Conservation (phyloP, 2,329 filamentous ascomycete genomes). For the Cordyceps tenuipes region DNA sequence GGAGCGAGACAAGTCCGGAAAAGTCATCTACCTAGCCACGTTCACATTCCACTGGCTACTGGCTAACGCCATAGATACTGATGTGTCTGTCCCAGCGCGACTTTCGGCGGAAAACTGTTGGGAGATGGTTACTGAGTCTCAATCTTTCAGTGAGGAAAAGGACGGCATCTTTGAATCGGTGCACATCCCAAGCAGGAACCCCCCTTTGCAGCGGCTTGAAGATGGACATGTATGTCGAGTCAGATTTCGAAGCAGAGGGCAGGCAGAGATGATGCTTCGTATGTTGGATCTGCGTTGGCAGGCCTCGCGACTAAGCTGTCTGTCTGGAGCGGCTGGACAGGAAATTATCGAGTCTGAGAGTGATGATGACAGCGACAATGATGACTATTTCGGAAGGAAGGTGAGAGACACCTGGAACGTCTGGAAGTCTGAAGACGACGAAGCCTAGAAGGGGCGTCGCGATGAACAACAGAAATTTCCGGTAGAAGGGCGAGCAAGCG, state of each 20-base stretch:
- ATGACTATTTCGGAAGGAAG: no score
- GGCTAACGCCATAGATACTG: neutral
- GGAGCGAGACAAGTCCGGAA: neutral
- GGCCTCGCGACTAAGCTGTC: neutral
- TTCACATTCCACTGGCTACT: neutral
- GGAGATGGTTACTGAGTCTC: neutral
- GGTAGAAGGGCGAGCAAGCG: no score
- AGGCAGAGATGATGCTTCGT: neutral
- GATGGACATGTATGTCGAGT: neutral
- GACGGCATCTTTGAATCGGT: neutral
- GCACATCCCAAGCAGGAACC: neutral
- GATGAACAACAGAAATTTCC: no score
- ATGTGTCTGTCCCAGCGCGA: neutral
- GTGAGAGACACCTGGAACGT: no score
- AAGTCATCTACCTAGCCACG: neutral
- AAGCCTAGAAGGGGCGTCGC: no score
- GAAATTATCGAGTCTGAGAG: neutral
- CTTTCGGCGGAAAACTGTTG: neutral
- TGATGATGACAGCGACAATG: neutral
- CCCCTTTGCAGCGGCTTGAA: neutral
- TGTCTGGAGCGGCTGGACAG: neutral
- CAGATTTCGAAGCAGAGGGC: accelerated
- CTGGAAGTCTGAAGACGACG: no score
- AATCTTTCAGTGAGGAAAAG: neutral
- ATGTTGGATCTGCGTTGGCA: neutral